phyloP scores from a whole-genome alignment of 345 rosid genomes.

The Gynandropsis gynandra region DNA sequence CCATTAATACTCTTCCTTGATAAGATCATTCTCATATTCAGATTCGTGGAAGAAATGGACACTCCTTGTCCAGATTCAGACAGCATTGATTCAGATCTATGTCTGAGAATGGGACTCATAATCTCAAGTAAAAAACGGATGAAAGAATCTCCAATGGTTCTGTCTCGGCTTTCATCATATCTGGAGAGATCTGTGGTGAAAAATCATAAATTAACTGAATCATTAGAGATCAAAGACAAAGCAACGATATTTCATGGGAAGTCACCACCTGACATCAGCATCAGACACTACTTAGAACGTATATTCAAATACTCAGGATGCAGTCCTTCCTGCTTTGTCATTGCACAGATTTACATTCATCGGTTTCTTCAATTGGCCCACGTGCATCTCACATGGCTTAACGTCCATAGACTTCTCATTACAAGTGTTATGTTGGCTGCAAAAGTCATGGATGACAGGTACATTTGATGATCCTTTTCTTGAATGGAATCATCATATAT shows the following conservation, averaged over 20 bases:
- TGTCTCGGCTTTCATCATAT: constrained; percentile 48
- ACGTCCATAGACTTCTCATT: constrained; percentile 78
- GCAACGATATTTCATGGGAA: constrained; percentile 56
- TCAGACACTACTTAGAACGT: constrained; percentile 63
- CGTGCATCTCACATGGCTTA: constrained; percentile 51
- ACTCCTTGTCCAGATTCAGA: constrained; percentile 29
- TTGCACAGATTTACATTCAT: constrained; percentile 66
- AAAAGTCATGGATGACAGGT: constrained; percentile 81
- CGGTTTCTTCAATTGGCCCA: constrained; percentile 45
- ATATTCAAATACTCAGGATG: constrained; percentile 78
- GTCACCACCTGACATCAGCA: constrained; percentile 53
- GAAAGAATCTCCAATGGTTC: constrained; percentile 38
- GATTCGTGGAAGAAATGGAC: constrained; percentile 37
- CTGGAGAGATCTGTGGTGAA: constrained; percentile 53
- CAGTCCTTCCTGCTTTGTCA: constrained; percentile 88
- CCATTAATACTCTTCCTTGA: too few species aligned
- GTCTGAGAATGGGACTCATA: constrained; percentile 51
- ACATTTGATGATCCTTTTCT: too few species aligned
- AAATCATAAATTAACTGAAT: constrained; percentile 35
- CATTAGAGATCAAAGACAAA: constrained; percentile 26
- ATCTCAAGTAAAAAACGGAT: constrained; percentile 37
- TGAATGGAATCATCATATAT: too few species aligned
- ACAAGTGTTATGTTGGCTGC: constrained; percentile 81
- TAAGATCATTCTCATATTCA: neutral
- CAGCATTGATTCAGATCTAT: constrained; percentile 35